phyloP scores from a whole-genome alignment of 176 grass and related monocot genomes.

The Aechmea fasciata region DNA sequence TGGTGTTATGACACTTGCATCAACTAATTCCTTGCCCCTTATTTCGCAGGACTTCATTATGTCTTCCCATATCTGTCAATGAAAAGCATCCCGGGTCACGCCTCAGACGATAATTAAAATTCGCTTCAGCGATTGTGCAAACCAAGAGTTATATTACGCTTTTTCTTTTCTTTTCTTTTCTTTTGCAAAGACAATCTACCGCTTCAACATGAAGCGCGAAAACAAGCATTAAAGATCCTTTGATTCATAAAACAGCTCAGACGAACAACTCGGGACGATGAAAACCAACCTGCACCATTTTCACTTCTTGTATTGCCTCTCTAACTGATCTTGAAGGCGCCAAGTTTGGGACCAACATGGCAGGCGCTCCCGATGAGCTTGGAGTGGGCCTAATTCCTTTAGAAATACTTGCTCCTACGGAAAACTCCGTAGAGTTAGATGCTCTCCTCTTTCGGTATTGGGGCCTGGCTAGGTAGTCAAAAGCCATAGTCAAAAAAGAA shows the following conservation, averaged over 20 bases:
- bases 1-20: constrained; percentile 54
- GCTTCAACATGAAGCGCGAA: too few relatives aligned
- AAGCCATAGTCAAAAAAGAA: background rate
- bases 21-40: constrained; percentile 54
- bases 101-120: too few relatives aligned
- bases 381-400: constrained; percentile 41
- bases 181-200: too few relatives aligned
- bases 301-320: constrained; percentile 91
- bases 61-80: constrained; percentile 53
- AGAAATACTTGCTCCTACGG: constrained; percentile 35
- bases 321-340: constrained; percentile 71
- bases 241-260: too few relatives aligned
- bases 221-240: too few relatives aligned
- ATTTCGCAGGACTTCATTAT: constrained; percentile 58
- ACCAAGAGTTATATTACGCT: too few relatives aligned
- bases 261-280: background rate
- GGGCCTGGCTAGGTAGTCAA: constrained; percentile 34
- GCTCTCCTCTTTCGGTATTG: constrained; percentile 62
- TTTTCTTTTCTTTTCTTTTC: too few relatives aligned
- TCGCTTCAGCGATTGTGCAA: too few relatives aligned
- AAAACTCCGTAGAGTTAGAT: constrained; percentile 48
- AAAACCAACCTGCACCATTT: constrained; percentile 82
- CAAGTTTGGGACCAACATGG: constrained; percentile 77
- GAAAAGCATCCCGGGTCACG: background rate
- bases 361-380: constrained; percentile 39